Evolutionary conservation across 2,329 filamentous ascomycete species (phyloP).

Genomic region (Amphichorda felina): DNA sequence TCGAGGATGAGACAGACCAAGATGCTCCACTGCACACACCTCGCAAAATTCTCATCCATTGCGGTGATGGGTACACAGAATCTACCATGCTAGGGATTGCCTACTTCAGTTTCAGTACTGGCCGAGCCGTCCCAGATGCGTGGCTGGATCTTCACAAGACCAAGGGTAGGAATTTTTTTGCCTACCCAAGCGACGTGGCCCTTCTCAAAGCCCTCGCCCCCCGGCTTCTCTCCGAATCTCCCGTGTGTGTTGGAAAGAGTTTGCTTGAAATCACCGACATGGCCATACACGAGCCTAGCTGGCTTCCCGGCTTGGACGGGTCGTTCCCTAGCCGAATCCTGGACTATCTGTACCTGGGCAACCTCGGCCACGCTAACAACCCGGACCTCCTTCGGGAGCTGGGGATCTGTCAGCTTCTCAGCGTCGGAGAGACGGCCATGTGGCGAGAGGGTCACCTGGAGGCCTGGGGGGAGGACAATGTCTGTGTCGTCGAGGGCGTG

Average conservation of each 20-base stretch:
- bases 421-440: conserved; percentile 77
- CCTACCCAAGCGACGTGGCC: conserved; percentile 81
- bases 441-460: conserved; percentile 65
- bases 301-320: conserved; percentile 77
- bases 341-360: conserved; percentile 93
- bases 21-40: conserved; percentile 22
- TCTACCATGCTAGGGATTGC: conserved; percentile 79
- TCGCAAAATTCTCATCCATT: conserved; percentile 77
- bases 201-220: conserved; percentile 67
- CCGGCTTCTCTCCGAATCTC: conserved; percentile 62
- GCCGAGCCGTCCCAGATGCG: conserved; percentile 66
- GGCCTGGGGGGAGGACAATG: conserved; percentile 64
- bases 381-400: conserved; percentile 67
- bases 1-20: conserved; percentile 20
- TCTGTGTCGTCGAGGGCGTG: conserved; percentile 72
- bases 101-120: conserved; percentile 88
- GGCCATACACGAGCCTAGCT: conserved; percentile 53
- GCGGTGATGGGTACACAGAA: conserved; percentile 92
- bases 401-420: conserved; percentile 79
- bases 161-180: conserved; percentile 86
- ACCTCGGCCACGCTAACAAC: conserved; percentile 88
- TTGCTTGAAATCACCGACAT: conserved; percentile 40
- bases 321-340: conserved; percentile 82
- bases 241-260: conserved; percentile 34
- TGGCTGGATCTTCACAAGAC: conserved; percentile 78